Percentiles rank a stretch among this genome's conserved stretches.
Evolutionary conservation across 495 filamentous ascomycete species (phyloP).

Genomic region (Physcia stellaris): DNA sequence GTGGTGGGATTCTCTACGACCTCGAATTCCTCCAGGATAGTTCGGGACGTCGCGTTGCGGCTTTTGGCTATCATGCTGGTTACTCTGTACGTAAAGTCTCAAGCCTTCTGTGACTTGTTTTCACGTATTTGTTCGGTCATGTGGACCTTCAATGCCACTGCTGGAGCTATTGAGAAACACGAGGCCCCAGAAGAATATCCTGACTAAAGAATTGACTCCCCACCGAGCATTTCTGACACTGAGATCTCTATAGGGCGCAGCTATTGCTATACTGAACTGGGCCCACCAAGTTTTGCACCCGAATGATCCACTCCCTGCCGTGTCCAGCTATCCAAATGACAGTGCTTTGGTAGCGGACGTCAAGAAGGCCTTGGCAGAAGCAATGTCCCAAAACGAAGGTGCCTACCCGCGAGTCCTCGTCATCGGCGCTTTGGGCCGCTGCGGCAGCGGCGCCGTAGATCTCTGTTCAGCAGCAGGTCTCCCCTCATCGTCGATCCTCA

Average conservation of each 20-base stretch:
- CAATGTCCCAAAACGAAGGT: slow-evolving; percentile 36
- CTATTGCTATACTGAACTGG: slow-evolving; percentile 75
- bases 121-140: too few species aligned
- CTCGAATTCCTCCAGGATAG: slow-evolving; percentile 83
- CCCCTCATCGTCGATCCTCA: slow-evolving; percentile 55
- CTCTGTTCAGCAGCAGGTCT: slow-evolving; percentile 65
- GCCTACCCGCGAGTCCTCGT: slow-evolving; percentile 40
- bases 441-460: slow-evolving; percentile 74
- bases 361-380: slow-evolving; percentile 48
- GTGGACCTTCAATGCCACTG: too few species aligned
- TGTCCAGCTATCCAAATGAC: slow-evolving; percentile 67
- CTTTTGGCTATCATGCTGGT: slow-evolving; percentile 7
- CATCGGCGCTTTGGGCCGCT: slow-evolving; percentile 65
- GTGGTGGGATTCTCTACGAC: slow-evolving; percentile 74
- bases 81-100: too few species aligned
- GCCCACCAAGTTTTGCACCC: slow-evolving; percentile 70
- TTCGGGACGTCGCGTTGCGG: slow-evolving; percentile 64
- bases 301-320: slow-evolving; percentile 48
- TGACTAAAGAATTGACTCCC: too few species aligned
- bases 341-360: slow-evolving; percentile 57
- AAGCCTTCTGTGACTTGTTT: too few species aligned
- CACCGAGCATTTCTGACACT: too few species aligned
- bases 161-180: too few species aligned
- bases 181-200: too few species aligned
- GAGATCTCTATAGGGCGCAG: slow-evolving; percentile 30